Conservation (phyloP, 768 basidiomycete genomes). For the Sporobolomyces roseus region DNA sequence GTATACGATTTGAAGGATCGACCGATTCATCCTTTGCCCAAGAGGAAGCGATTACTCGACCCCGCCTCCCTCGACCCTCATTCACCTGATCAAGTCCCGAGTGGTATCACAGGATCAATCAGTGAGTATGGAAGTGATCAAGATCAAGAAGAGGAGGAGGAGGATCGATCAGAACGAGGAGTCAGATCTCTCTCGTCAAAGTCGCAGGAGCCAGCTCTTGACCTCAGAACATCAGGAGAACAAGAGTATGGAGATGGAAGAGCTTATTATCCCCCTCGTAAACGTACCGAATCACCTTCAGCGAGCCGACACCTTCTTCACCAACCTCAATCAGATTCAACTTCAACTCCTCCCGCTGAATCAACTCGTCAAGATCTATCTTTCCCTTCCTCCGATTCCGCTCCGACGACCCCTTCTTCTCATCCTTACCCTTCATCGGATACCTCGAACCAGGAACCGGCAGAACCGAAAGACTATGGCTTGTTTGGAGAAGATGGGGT, state of each 20-base stretch:
- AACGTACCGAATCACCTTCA: constrained; percentile 1
- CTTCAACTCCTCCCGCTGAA: background rate
- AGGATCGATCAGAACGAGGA: constrained; percentile 3
- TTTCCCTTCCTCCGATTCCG: background rate
- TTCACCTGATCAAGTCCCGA: background rate
- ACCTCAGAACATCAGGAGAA: background rate
- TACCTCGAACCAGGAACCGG: background rate
- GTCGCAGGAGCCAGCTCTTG: constrained; percentile 8
- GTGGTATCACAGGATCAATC: too few species aligned
- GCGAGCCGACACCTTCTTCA: background rate
- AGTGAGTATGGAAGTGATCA: background rate
- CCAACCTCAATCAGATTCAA: background rate
- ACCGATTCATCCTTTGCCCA: constrained; percentile 25
- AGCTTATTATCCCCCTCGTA: constrained; percentile 1
- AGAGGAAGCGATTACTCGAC: constrained; percentile 22
- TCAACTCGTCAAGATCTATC: too few species aligned
- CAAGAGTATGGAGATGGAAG: constrained; percentile 15
- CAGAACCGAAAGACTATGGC: constrained; percentile 13
- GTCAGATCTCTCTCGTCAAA: background rate
- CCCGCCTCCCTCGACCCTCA: background rate
- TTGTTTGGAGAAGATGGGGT: constrained; percentile 34
- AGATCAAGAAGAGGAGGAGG: constrained; percentile 21
- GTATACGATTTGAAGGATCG: background rate
- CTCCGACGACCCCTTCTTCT: background rate
- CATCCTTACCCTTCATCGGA: constrained; percentile 3